Conservation (phyloP, 1,139 yeast species). For the Taiozyma sp. region DNA sequence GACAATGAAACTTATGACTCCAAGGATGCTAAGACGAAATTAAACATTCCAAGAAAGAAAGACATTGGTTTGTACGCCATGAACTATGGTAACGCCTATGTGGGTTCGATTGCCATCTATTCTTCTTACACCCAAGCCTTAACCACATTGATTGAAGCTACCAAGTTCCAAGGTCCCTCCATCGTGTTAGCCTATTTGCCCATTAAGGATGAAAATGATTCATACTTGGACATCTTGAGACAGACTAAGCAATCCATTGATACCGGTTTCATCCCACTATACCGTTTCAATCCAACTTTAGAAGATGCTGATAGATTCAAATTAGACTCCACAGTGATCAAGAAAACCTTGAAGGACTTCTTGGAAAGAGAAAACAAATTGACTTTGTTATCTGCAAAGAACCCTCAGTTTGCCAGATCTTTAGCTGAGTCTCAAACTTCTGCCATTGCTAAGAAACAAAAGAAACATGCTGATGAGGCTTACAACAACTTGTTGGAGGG, state of each 20-base stretch:
- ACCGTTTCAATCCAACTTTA: constrained; percentile 70
- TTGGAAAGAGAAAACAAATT: constrained; percentile 87
- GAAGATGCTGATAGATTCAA: constrained; percentile 55
- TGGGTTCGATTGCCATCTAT: constrained; percentile 92
- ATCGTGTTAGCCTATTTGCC: constrained; percentile 90
- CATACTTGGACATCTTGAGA: constrained; percentile 70
- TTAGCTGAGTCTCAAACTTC: constrained; percentile 60
- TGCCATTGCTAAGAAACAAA: constrained; percentile 56
- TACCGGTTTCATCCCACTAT: constrained; percentile 93
- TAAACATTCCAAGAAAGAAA: constrained; percentile 58
- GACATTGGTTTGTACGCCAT: constrained; percentile 94
- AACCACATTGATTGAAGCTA: constrained; percentile 87
- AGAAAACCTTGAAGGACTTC: constrained; percentile 71
- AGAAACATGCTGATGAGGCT: constrained; percentile 70
- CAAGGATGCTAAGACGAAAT: constrained; percentile 24
- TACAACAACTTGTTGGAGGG: constrained; percentile 77
- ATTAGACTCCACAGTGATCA: constrained; percentile 80
- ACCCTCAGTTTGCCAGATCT: constrained; percentile 77
- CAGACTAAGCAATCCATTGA: constrained; percentile 91
- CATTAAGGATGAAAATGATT: constrained; percentile 57
- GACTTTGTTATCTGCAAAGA: constrained; percentile 63
- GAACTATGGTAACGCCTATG: constrained; percentile 89
- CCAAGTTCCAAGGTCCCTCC: constrained; percentile 85
- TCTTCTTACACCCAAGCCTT: constrained; percentile 90
- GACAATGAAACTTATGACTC: constrained; percentile 82